phyloP scores from a whole-genome alignment of 805 yeast genomes.

The Saccharomycopsis sp. region DNA sequence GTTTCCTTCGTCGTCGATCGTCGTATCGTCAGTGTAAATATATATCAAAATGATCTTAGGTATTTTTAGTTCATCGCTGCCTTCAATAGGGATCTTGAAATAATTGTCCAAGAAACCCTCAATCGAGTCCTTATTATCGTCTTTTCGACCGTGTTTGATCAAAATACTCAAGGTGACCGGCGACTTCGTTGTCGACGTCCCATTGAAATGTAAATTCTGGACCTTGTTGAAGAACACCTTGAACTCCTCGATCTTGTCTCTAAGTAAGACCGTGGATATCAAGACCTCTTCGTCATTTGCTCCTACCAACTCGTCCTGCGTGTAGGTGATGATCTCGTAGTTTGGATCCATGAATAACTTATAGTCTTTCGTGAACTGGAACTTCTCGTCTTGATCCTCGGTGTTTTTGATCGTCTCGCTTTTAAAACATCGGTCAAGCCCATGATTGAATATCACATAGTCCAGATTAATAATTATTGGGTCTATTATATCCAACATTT shows the following conservation, averaged over 20 bases:
- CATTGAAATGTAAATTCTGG: not conserved
- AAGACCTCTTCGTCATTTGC: not conserved
- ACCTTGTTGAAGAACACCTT: conserved; percentile 7
- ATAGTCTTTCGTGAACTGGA: not conserved
- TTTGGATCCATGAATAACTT: conserved; percentile 11
- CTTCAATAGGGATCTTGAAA: not conserved
- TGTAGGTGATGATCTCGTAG: conserved; percentile 6
- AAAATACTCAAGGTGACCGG: conserved; percentile 7
- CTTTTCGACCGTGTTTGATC: not conserved
- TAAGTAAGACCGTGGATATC: not conserved
- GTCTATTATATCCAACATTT: conserved; percentile 7
- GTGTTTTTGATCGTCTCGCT: not conserved
- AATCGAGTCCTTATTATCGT: conserved; percentile 6
- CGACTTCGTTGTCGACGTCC: not conserved
- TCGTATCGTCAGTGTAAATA: not conserved
- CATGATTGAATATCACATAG: conserved; percentile 13
- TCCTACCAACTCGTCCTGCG: not conserved
- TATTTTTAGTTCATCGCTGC: not conserved
- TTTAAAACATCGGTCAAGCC: conserved; percentile 10
- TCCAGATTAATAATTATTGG: conserved; percentile 4
- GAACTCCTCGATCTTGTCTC: conserved; percentile 2
- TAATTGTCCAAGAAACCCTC: conserved; percentile 16
- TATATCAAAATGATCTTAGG: conserved; percentile 1
- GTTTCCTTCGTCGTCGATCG: not conserved
- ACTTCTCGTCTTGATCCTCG: not conserved